Percentiles rank a stretch among this genome's conserved stretches.
Evolutionary conservation across 345 rosid genomes (phyloP).

Genomic region (Ceriops tagal): DNA sequence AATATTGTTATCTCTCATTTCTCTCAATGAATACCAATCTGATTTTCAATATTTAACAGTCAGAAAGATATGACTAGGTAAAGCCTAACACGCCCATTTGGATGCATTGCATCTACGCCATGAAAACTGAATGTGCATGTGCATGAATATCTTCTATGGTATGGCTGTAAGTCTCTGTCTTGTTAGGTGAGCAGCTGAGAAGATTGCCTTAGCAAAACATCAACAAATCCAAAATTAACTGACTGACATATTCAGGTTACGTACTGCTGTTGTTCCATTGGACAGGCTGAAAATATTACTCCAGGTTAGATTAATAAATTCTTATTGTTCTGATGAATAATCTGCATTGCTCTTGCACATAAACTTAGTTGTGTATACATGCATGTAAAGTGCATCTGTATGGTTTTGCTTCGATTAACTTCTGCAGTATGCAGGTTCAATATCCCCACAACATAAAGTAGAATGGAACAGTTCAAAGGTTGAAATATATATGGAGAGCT

Average conservation of each 20-base stretch:
- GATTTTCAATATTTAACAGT: no score
- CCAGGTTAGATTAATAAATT: slow-evolving; percentile 35
- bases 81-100: no score
- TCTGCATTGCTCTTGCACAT: background rate
- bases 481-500: slow-evolving; percentile 77
- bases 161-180: background rate
- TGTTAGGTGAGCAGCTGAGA: background rate
- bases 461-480: slow-evolving; percentile 77
- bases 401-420: slow-evolving; percentile 13
- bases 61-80: no score
- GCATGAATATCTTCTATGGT: background rate
- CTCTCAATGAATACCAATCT: no score
- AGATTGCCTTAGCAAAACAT: background rate
- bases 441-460: slow-evolving; percentile 78
- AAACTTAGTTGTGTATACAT: slow-evolving; percentile 1
- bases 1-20: no score
- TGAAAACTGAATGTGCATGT: no score
- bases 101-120: no score
- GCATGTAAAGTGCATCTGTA: background rate
- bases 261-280: slow-evolving; percentile 95
- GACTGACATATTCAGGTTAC: slow-evolving; percentile 48
- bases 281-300: slow-evolving; percentile 91
- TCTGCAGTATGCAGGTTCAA: slow-evolving; percentile 56
- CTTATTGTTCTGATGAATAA: background rate
- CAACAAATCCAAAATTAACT: background rate